Base-by-base conservation (phyloP, 148 eudicot species). In the Rhododendron henanense region DNA sequence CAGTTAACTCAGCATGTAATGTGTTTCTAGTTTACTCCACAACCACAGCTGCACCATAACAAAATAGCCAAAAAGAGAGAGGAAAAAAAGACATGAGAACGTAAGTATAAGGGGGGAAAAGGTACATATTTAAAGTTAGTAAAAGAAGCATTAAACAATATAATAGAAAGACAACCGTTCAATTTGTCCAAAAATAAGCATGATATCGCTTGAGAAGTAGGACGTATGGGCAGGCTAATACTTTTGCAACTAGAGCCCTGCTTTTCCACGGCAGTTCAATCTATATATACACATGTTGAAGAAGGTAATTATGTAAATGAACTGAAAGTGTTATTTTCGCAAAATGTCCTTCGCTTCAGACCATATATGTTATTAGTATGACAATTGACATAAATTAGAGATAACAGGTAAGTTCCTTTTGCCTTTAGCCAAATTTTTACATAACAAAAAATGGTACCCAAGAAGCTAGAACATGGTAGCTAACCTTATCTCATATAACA, bases 11-110 rank as follows among this genome's bases (percentile, higher is more conserved):
- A 51, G 61, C 61, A 84, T 50, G 16, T 37, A 44, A 35, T 53
- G 67, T 65, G 79, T 37, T 79, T 25, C 88, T n/a, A 67, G 14
- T 76, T 83, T 31, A 61, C 80, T 65, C 53, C 4, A 59, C 33
- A 84, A 74, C 23, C 57, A 78, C 82, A 28, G 25, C 69, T 48
- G 51, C 83, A 78, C 35, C 18, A 37, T 14, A 63, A 82, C 13
- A 16, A 82, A 82, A 65, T 57, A 82, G 6, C 57, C 9, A 45
- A 8, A 15, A 45, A 9, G 7, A 15, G 9, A 6, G 41, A 1
- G 4, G 37, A 37, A 61, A 28, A 69, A 28, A 1, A 4, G 19
- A 6, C 1, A 16, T 3, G 25, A 10, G 15, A 61, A 61, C 5
- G n/a, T 6, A 37, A 14, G 6, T 28, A 33, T 69, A 31, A 69